Percentiles rank a stretch among this genome's conserved stretches.
Conservation (phyloP, 2,329 filamentous ascomycete genomes). For the Hypoxylon sp. region DNA sequence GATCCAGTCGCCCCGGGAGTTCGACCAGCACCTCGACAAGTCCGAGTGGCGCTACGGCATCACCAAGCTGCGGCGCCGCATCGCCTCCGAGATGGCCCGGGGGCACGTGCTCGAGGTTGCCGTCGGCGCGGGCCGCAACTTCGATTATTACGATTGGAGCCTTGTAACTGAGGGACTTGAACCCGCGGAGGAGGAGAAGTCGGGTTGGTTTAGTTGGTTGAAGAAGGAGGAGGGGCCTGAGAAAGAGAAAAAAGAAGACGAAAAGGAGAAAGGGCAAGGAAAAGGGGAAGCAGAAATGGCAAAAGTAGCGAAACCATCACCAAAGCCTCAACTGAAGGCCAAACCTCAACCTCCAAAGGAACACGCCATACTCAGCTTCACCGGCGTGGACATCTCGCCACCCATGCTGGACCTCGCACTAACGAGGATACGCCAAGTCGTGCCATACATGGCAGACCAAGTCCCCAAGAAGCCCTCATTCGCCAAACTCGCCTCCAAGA, state of each 20-base stretch:
- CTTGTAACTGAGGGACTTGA: conserved; percentile 43
- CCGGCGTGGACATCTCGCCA: conserved; percentile 72
- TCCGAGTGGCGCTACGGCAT: conserved; percentile 72
- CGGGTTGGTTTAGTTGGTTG: conserved; percentile 38
- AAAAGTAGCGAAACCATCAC: conserved; percentile 3
- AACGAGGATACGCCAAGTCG: conserved; percentile 62
- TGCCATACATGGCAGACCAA: conserved; percentile 58
- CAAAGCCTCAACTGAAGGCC: conserved; percentile 13
- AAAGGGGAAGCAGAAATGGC: conserved; percentile 1
- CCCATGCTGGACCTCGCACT: conserved; percentile 73
- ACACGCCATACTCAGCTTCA: conserved; percentile 67
- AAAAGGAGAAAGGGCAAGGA: conserved; percentile 40
- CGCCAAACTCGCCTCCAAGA: conserved; percentile 45
- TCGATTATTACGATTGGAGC: conserved; percentile 72
- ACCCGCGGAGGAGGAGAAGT: conserved; percentile 40
- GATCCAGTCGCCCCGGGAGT: conserved; percentile 66
- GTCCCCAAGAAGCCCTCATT: conserved; percentile 57
- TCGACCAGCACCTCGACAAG: conserved; percentile 71
- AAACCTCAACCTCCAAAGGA: conserved; percentile 23
- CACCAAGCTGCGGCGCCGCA: conserved; percentile 62
- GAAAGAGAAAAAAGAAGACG: conserved; percentile 27
- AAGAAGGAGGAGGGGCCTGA: conserved; percentile 10
- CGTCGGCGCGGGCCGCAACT: conserved; percentile 73
- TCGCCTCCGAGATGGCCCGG: conserved; percentile 62
- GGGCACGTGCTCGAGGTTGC: conserved; percentile 75